Evolutionary conservation across 139 green algal genomes (phyloP).

Genomic region (Microglena sp.): DNA sequence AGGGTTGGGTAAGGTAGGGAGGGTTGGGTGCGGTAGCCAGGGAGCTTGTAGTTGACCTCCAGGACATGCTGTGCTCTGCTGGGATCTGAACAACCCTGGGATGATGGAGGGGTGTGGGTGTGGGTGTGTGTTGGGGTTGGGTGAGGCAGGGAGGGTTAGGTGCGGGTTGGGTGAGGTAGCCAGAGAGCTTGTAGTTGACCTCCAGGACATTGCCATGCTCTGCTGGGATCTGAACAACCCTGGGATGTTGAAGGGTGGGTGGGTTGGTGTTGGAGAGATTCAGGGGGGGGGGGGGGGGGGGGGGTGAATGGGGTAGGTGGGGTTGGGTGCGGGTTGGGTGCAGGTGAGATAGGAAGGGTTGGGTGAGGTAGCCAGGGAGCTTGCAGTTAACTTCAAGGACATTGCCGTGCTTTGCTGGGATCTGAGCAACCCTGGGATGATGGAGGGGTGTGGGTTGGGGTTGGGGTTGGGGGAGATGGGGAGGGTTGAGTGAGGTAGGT

Average conservation of each 20-base stretch:
- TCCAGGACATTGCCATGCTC: not conserved
- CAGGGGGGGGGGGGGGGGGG: too few species aligned
- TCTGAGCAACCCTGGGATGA: too few species aligned
- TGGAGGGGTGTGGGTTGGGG: too few species aligned
- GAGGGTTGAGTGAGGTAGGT: not conserved
- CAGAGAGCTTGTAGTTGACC: not conserved
- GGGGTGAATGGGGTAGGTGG: not conserved
- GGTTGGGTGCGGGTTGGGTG: not conserved
- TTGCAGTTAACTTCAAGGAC: constrained; percentile 6
- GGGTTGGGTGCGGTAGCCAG: constrained; percentile 26
- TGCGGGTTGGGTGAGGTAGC: too few species aligned
- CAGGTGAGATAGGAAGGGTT: not conserved
- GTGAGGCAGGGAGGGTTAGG: too few species aligned
- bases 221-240: not conserved
- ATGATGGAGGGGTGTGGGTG: not conserved
- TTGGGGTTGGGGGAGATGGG: too few species aligned
- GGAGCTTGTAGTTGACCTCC: constrained; percentile 39
- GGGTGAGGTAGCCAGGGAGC: not conserved
- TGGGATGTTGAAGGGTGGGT: not conserved
- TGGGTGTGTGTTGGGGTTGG: too few species aligned
- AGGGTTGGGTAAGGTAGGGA: not conserved
- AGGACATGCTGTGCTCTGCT: constrained; percentile 30
- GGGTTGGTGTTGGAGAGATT: not conserved
- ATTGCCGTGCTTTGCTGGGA: not conserved
- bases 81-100: constrained; percentile 32